These are phyloP conservation scores for Candida krabiensis DNA, from an alignment of 805 yeast species.

Conservation along the genomic window DNA sequence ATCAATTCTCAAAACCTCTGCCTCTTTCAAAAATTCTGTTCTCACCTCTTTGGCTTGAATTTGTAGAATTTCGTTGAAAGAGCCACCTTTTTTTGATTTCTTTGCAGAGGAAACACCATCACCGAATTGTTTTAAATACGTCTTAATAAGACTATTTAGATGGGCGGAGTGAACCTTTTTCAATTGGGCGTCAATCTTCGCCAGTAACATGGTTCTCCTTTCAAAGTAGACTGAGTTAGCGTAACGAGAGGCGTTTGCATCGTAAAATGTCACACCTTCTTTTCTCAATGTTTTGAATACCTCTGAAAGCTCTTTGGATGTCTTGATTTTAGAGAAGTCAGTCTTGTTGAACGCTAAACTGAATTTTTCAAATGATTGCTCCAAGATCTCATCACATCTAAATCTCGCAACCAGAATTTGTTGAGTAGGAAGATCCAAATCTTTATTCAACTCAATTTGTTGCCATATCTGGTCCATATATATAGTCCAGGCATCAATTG, in stretches of 20 bases:
- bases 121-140: slow-evolving; percentile 32
- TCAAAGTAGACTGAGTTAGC: slow-evolving; percentile 62
- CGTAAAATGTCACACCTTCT: slow-evolving; percentile 54
- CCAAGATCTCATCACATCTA: slow-evolving; percentile 87
- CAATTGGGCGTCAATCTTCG: slow-evolving; percentile 48
- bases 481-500: slow-evolving; percentile 94
- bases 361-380: slow-evolving; percentile 48
- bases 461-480: slow-evolving; percentile 93
- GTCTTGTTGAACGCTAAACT: slow-evolving; percentile 31
- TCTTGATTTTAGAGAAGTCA: slow-evolving; percentile 27
- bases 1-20: slow-evolving; percentile 34
- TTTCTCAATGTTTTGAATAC: slow-evolving; percentile 44
- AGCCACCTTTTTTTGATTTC: slow-evolving; percentile 22
- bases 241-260: slow-evolving; percentile 75
- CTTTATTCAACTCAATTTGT: slow-evolving; percentile 89
- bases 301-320: slow-evolving; percentile 39
- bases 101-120: slow-evolving; percentile 23
- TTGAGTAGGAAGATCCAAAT: slow-evolving; percentile 94
- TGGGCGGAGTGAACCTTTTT: slow-evolving; percentile 43
- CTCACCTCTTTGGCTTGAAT: slow-evolving; percentile 21
- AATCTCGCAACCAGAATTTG: slow-evolving; percentile 93
- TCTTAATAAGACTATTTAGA: slow-evolving; percentile 37
- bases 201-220: slow-evolving; percentile 50
- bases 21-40: slow-evolving; percentile 30
- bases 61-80: slow-evolving; percentile 26